These are phyloP conservation scores for Pleurotus citrinopileatus DNA, from an alignment of 768 basidiomycete genomes.

Conservation along the genomic window DNA sequence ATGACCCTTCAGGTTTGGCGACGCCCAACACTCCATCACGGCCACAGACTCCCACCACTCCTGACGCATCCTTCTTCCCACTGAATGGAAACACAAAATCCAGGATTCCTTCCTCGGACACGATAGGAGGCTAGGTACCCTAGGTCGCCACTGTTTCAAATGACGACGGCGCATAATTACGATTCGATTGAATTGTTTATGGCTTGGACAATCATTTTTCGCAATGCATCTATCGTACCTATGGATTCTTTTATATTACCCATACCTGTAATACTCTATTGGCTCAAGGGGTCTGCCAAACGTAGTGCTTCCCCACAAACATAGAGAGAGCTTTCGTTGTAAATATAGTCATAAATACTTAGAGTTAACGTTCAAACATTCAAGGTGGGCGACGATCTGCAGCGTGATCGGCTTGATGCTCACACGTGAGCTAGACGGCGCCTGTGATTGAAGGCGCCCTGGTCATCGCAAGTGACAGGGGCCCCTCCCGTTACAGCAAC, in stretches of 20 bases:
- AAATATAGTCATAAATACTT: too few relatives aligned
- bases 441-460: too few relatives aligned
- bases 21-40: conserved; percentile 65
- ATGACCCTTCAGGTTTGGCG: conserved; percentile 58
- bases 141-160: not conserved
- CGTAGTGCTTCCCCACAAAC: too few relatives aligned
- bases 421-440: too few relatives aligned
- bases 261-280: not conserved
- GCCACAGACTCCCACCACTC: conserved; percentile 38
- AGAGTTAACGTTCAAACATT: too few relatives aligned
- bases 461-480: too few relatives aligned
- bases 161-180: not conserved
- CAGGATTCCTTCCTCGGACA: not conserved
- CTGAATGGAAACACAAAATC: conserved; percentile 8
- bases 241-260: not conserved
- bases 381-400: too few relatives aligned
- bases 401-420: too few relatives aligned
- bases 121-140: not conserved
- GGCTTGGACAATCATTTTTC: not conserved
- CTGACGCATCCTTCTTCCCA: conserved; percentile 9
- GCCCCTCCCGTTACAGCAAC: not conserved
- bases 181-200: too few relatives aligned
- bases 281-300: not conserved
- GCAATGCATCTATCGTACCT: not conserved
- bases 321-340: too few relatives aligned